phyloP scores from a whole-genome alignment of 2,329 filamentous ascomycete genomes.

The Fusarium goolgardi region DNA sequence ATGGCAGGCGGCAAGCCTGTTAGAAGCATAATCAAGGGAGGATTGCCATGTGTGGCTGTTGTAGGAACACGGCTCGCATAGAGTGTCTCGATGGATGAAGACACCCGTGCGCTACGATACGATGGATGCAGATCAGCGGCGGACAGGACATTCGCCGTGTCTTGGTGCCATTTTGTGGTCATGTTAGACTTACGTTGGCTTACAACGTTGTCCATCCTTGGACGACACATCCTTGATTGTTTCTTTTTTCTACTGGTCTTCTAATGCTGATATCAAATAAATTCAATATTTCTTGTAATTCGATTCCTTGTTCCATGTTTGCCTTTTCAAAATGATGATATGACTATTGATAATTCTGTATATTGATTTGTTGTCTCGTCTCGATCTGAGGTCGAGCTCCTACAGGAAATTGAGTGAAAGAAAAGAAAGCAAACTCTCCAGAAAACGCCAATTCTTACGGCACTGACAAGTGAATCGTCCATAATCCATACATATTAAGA shows the following conservation, averaged over 20 bases:
- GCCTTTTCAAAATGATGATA: not conserved
- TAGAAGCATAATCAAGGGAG: conserved; percentile 37
- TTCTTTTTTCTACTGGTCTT: conserved; percentile 68
- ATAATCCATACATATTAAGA: conserved; percentile 12
- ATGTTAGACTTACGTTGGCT: conserved; percentile 41
- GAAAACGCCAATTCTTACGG: conserved; percentile 18
- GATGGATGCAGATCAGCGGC: conserved; percentile 41
- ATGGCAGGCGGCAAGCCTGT: conserved; percentile 31
- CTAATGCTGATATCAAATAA: conserved; percentile 72
- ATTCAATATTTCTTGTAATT: conserved; percentile 52
- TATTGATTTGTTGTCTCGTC: conserved; percentile 6
- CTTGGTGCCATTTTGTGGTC: conserved; percentile 31
- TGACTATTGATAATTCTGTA: not conserved
- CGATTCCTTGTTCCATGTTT: not conserved
- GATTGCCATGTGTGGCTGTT: conserved; percentile 38
- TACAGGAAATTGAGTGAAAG: not conserved
- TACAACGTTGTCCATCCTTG: conserved; percentile 48
- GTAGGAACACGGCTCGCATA: conserved; percentile 39
- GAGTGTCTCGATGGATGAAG: conserved; percentile 40
- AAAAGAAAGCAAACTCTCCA: conserved; percentile 13
- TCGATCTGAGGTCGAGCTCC: not conserved
- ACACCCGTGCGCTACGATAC: conserved; percentile 34
- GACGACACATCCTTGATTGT: conserved; percentile 50
- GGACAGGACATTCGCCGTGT: conserved; percentile 19
- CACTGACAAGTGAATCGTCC: not conserved